Evolutionary conservation across 2,329 filamentous ascomycete species (phyloP).

Genomic region (Sporothrix luriei): DNA sequence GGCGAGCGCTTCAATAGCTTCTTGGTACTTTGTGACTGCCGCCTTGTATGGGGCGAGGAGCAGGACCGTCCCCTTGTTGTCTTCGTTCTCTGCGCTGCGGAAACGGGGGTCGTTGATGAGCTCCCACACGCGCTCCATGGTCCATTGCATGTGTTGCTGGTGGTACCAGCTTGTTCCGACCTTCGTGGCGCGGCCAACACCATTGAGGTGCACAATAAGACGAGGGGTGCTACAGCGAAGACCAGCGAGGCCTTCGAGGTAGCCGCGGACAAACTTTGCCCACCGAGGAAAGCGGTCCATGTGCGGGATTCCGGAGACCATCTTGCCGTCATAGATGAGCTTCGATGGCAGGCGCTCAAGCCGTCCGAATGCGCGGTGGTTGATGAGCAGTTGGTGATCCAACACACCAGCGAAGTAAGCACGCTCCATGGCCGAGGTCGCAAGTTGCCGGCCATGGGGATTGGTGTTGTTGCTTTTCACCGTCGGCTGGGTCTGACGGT

Average conservation of each 20-base stretch:
- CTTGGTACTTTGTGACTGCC: constrained; percentile 44
- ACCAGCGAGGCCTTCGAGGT: constrained; percentile 34
- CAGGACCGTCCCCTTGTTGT: constrained; percentile 46
- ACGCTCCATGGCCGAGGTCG: constrained; percentile 40
- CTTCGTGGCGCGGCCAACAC: constrained; percentile 33
- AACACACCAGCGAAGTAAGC: constrained; percentile 37
- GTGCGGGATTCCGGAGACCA: constrained; percentile 42
- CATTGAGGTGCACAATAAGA: constrained; percentile 41
- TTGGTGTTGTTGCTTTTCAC: constrained; percentile 38
- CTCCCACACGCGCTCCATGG: constrained; percentile 42
- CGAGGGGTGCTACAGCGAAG: constrained; percentile 43
- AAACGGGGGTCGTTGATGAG: constrained; percentile 44
- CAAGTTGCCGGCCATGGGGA: constrained; percentile 36
- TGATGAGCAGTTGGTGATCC: constrained; percentile 39
- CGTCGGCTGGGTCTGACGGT: constrained; percentile 51
- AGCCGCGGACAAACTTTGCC: constrained; percentile 34
- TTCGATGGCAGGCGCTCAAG: constrained; percentile 48
- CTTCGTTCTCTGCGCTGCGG: constrained; percentile 37
- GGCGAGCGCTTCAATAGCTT: constrained; percentile 37
- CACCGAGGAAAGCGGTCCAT: constrained; percentile 33
- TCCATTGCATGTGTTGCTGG: constrained; percentile 45
- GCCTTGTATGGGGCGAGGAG: constrained; percentile 51
- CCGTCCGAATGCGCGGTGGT: constrained; percentile 39
- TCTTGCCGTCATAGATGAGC: constrained; percentile 48
- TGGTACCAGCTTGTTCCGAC: constrained; percentile 48